phyloP scores from a whole-genome alignment of 2,329 filamentous ascomycete species.

The Calonectria pseudoreteaudii region DNA sequence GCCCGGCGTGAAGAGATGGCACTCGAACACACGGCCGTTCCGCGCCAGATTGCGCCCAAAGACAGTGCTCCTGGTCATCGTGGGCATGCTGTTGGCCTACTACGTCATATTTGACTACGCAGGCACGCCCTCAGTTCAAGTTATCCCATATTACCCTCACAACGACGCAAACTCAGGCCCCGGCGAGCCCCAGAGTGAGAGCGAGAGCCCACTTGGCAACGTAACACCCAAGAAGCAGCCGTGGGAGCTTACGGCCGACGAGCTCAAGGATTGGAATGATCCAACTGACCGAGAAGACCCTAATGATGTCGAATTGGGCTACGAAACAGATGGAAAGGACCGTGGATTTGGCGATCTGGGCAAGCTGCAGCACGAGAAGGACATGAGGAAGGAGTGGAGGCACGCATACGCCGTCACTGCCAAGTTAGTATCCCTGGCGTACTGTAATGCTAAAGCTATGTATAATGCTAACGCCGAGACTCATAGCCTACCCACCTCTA shows the following conservation, averaged over 20 bases:
- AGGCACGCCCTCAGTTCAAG: constrained; percentile 44
- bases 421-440: constrained; percentile 49
- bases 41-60: constrained; percentile 54
- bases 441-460: constrained; percentile 31
- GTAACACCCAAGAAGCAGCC: constrained; percentile 34
- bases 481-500: constrained; percentile 57
- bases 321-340: constrained; percentile 51
- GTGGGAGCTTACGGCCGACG: constrained; percentile 52
- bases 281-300: constrained; percentile 50
- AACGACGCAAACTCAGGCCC: constrained; percentile 1
- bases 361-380: constrained; percentile 55
- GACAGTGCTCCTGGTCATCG: constrained; percentile 54
- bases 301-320: constrained; percentile 50
- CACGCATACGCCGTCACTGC: constrained; percentile 54
- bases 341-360: constrained; percentile 48
- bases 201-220: constrained; percentile 18
- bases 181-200: constrained; percentile 22
- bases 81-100: constrained; percentile 57
- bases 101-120: constrained; percentile 56
- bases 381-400: constrained; percentile 55
- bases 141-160: constrained; percentile 44
- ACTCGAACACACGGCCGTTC: constrained; percentile 44
- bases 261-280: constrained; percentile 51
- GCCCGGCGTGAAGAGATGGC: constrained; percentile 49
- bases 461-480: neutral